A percentile compares a stretch with the other conserved stretches of the same genome.
Evolutionary conservation across 495 filamentous ascomycete species (phyloP).

Genomic region (Aspergillus diversus): DNA sequence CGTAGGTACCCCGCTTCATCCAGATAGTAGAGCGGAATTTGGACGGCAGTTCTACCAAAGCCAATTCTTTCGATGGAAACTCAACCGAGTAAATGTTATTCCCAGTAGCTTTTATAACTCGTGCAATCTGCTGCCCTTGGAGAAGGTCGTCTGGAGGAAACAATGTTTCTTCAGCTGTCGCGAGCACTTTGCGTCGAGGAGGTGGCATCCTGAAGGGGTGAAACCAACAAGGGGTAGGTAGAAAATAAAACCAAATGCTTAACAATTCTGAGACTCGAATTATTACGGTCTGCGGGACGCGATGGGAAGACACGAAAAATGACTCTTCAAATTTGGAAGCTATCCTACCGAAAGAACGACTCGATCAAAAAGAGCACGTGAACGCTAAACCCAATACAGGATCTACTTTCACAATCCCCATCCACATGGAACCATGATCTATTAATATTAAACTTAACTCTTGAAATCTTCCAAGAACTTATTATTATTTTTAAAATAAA

Average conservation of each 20-base stretch:
- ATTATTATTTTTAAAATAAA: too few species aligned
- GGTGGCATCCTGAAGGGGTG: slow-evolving; percentile 61
- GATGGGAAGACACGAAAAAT: not conserved
- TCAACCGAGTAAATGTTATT: slow-evolving; percentile 73
- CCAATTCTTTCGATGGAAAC: slow-evolving; percentile 19
- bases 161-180: slow-evolving; percentile 72
- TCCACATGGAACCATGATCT: too few species aligned
- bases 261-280: not conserved
- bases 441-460: too few species aligned
- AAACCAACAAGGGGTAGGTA: not conserved
- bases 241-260: not conserved
- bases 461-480: too few species aligned
- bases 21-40: slow-evolving; percentile 90
- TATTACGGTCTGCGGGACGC: not conserved
- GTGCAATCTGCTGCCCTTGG: slow-evolving; percentile 68
- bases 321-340: not conserved
- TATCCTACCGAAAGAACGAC: not conserved
- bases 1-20: slow-evolving; percentile 85
- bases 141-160: slow-evolving; percentile 72
- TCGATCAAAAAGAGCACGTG: slow-evolving; percentile 13
- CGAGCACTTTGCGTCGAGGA: slow-evolving; percentile 72
- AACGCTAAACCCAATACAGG: slow-evolving; percentile 11
- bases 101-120: slow-evolving; percentile 78
- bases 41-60: slow-evolving; percentile 61
- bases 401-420: not conserved